Base-by-base conservation (phyloP, 2,329 filamentous ascomycete genomes). In the Scytalidium sp. region DNA sequence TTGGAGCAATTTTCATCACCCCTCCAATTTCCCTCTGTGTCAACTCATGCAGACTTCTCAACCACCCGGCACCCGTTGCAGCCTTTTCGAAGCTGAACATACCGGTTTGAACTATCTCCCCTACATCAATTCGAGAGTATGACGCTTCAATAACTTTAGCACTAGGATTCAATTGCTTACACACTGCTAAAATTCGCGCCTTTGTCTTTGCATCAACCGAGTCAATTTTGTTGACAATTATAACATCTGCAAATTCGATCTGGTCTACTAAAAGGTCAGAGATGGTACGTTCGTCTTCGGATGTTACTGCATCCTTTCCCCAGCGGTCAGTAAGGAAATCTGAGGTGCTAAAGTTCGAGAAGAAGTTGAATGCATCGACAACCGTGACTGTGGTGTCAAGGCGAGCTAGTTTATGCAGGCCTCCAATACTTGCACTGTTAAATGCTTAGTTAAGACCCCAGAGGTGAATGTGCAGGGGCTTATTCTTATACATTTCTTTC, bases 181-280 rank as follows among this genome's bases (percentile, higher is more conserved):
- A 68, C 9, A 87, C 67, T 0, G 74, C 70, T 2, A 72, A 63
- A 47, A 87, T 74, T 3, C 77, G 70, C 3, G 66, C 59, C 17
- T 75, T 70, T 1, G 71, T 75, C 19, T 61, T 67, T 4, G 67
- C 63, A 39, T 73, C 65, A 3, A 57, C 42, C 19, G 44, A 43
- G 11, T 68, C 59, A 6, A 74, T 60, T 65, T 90, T 90, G 68
- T 90, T 90, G 19, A 89, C 68, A 3, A 89, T 75, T 13, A 90
- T 76, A 6, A 89, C 84, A 56, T 90, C 85, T 0, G 86, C 85
- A 57, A 90, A 90, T 65, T 90, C 87, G 51, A 90, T 87, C 60
- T 90, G 86, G 57, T 90, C 86, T 0, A 88, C 84, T 76, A 89
- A 87, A 0, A 90, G 74, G 56, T 90, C 85, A 0, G 85, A 88